Conservation (phyloP, 129 eudicot species). For the Flaveria robusta region DNA sequence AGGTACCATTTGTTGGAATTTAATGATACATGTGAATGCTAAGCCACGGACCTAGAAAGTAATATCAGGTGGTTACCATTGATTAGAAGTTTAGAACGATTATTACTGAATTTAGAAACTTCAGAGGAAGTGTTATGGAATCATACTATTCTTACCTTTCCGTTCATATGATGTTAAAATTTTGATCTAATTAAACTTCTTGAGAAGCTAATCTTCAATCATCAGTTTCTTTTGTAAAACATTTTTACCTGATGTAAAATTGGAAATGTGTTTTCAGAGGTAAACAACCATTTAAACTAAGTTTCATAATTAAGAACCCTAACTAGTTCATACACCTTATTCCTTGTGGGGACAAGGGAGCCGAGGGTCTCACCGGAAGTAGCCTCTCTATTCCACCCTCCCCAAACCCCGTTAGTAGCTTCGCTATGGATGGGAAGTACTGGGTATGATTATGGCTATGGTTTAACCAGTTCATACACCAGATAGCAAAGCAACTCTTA, state of each 20-base stretch:
- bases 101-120: constrained; percentile 3
- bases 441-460: no score
- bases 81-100: constrained; percentile 5
- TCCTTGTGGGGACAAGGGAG: no score
- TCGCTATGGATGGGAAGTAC: no score
- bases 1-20: neutral
- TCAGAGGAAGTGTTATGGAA: constrained; percentile 16
- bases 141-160: constrained; percentile 1
- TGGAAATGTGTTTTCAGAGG: constrained; percentile 3
- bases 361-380: no score
- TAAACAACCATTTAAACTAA: constrained; percentile 6
- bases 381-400: no score
- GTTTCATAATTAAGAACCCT: neutral
- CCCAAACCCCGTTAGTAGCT: no score
- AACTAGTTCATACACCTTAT: neutral
- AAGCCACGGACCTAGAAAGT: constrained; percentile 3
- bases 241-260: constrained; percentile 14
- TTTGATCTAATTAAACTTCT: constrained; percentile 5
- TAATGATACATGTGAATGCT: constrained; percentile 1
- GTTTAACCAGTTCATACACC: neutral
- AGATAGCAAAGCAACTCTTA: neutral
- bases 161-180: constrained; percentile 2
- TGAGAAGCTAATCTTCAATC: constrained; percentile 19
- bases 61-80: neutral
- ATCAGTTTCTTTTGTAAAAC: constrained; percentile 1